Base-by-base conservation (phyloP, 108 stramenopile species). In the Skeletonema marinoi region DNA sequence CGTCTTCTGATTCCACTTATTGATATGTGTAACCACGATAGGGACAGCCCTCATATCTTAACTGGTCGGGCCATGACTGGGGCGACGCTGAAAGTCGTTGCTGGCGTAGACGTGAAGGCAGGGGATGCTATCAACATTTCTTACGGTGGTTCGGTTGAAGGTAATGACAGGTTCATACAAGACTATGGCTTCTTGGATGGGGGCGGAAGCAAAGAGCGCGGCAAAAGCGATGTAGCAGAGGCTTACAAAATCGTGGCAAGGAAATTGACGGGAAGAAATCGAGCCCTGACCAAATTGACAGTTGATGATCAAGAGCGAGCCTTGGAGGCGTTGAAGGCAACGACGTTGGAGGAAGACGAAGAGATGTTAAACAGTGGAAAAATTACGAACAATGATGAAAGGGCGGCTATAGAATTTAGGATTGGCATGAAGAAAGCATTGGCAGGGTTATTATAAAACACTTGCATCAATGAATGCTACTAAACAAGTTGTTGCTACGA, bases 1-100 rank as follows among this genome's bases (percentile, higher is more conserved):
- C 85, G 90, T 32, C 72, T 93, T 0, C 39, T 93, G 68, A 91
- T 93, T 41, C 93, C 93, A 33, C 73, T 91, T 14, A 79, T 93
- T 46, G 93, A 93, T 70, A 93, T 93, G 92, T 90, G 89, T 74
- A 94, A 92, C 78, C 91, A 94, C 73, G 90, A 92, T 65, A 76
- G 89, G 50, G 78, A 84, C 30, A 85, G 85, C 68, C 63, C 84
- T 2, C 93, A 94, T 58, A 70, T 94, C 3, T 66, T 94, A 63
- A 85, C 87, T 29, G 93, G 93, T 13, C 41, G 91, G 48, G 93
- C 93, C 11, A 80, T 76, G 30, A 71, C 87, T 3, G 93, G 93
- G 17, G 88, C 84, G 13, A 73, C 66, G 78, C 78, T 94, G 36
- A 90, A 86, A 54, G 88, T 94, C 7, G 73, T 94, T 16, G 93